Evolutionary conservation across 2,329 filamentous ascomycete species (phyloP).

Genomic region (Phialemonium atrogriseum): DNA sequence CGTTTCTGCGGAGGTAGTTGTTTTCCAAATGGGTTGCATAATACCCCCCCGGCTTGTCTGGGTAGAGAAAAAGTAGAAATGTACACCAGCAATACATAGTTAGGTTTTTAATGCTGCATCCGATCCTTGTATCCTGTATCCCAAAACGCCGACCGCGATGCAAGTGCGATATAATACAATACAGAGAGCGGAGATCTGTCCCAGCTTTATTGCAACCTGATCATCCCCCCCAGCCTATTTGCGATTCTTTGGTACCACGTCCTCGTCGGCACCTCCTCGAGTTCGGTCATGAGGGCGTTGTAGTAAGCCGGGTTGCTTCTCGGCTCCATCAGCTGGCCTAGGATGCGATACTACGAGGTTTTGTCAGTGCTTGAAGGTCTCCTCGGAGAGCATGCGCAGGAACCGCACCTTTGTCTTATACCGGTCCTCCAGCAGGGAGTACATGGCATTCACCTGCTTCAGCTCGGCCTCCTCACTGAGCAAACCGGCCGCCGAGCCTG

Average conservation of each 20-base stretch:
- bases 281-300: conserved; percentile 49
- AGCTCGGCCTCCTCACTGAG: conserved; percentile 45
- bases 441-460: conserved; percentile 50
- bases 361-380: not conserved
- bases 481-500: conserved; percentile 13
- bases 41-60: conserved; percentile 3
- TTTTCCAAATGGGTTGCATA: conserved; percentile 1
- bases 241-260: conserved; percentile 42
- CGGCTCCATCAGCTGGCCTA: conserved; percentile 45
- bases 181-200: not conserved
- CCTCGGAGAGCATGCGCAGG: no score
- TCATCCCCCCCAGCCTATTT: conserved; percentile 49
- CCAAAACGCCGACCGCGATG: no score
- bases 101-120: no score
- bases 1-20: no score
- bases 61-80: conserved; percentile 8
- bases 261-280: conserved; percentile 53
- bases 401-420: conserved; percentile 46
- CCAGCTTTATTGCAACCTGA: conserved; percentile 42
- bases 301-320: conserved; percentile 59
- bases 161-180: conserved; percentile 3
- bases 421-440: conserved; percentile 50
- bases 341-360: conserved; percentile 33
- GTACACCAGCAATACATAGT: conserved; percentile 3
- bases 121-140: no score